Conservation (phyloP, 257 asterid species). For the Fraxinus cuspidata region DNA sequence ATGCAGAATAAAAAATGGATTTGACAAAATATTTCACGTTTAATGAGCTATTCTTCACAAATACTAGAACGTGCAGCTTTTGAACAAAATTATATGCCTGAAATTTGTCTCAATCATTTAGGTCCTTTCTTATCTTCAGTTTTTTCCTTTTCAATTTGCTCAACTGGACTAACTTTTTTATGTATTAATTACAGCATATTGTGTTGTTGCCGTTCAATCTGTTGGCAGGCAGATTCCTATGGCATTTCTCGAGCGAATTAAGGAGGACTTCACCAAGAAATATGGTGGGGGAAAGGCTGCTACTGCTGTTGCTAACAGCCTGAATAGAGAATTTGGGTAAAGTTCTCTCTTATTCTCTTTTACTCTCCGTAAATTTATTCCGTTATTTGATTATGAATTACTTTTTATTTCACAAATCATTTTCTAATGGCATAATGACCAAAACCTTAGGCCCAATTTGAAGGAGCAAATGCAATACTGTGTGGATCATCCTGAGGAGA, state of each 20-base stretch:
- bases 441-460: not conserved
- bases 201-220: not conserved
- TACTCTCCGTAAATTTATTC: not conserved
- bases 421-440: not conserved
- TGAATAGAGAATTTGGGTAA: not conserved
- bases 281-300: not conserved
- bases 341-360: not conserved
- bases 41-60: not conserved
- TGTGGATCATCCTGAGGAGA: slow-evolving; percentile 5
- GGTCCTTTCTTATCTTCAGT: not conserved
- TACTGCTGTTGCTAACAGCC: not conserved
- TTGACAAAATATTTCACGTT: not conserved
- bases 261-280: not conserved
- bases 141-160: not conserved
- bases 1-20: not conserved
- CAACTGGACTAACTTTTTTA: not conserved
- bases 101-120: not conserved
- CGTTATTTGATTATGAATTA: not conserved
- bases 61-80: not conserved
- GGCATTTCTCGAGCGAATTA: slow-evolving; percentile 1
- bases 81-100: not conserved
- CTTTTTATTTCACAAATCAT: not conserved
- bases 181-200: not conserved
- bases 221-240: slow-evolving; percentile 4
- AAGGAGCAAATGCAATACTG: slow-evolving; percentile 4